Base-by-base conservation (phyloP, 2,329 filamentous ascomycete genomes). In the Colletotrichum godetiae region DNA sequence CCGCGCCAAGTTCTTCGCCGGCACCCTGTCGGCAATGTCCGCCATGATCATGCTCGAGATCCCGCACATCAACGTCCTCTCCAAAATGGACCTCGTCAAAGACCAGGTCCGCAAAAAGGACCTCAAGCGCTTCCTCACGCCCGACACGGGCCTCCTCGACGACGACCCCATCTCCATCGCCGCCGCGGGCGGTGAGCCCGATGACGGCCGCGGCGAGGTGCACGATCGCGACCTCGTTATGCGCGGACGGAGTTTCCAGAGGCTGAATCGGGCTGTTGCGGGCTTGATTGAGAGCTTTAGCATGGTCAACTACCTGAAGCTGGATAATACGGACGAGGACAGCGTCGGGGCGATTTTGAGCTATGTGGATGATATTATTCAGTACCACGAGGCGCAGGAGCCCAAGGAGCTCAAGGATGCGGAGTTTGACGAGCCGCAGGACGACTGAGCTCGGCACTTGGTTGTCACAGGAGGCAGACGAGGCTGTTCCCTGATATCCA, bases 1-100 rank as follows among this genome's bases (percentile, higher is more conserved):
- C 84, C 92, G 95, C 74, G 94, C 97, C 79, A 99, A 98, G 85
- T 99, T 97, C 88, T 98, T 99, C 83, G 93, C 97, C 0, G 97
- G 97, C 13, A 98, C 97, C 0, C 87, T 99, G 73, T 97, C 94
- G 80, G 97, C 97, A 76, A 98, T 99, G 97, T 97, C 94, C 79
- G 95, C 97, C 76, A 99, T 99, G 97, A 91, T 99, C 79, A 97
- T 98, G 95, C 90, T 99, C 75, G 97, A 98, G 84, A 91, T 98
- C 76, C 97, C 97, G 5, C 97, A 99, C 81, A 91, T 99, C 80
- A 99, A 99, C 81, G 93, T 99, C 74, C 86, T 99, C 68, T 97
- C 93, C 80, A 99, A 99, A 86, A 98, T 98, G 95, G 97, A 99
- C 81, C 89, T 98, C 74, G 92, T 98, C 76, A 97, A 97, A 81